Conservation (phyloP, 371 early-diverging fungal species). For the Rhizopus microsporus region DNA sequence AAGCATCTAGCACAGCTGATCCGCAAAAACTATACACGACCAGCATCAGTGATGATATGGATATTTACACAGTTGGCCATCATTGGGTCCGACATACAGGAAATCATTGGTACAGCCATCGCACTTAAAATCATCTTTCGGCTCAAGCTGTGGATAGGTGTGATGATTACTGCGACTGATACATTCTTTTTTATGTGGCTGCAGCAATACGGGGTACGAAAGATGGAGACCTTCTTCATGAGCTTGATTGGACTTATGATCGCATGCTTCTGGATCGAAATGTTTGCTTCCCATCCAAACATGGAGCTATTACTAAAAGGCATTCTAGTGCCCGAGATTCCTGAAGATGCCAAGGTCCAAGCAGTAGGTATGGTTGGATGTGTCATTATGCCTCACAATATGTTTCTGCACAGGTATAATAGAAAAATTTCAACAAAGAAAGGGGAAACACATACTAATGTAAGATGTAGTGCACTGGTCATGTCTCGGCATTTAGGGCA, state of each 20-base stretch:
- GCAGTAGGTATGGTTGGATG: conserved; percentile 74
- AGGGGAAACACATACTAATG: neutral
- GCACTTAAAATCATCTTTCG: conserved; percentile 67
- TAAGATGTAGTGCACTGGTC: conserved; percentile 54
- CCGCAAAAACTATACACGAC: conserved; percentile 48
- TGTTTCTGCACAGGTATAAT: conserved; percentile 65
- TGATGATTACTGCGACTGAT: conserved; percentile 70
- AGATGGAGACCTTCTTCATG: conserved; percentile 68
- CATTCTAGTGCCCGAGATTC: conserved; percentile 60
- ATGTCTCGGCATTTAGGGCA: conserved; percentile 59
- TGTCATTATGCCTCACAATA: conserved; percentile 79
- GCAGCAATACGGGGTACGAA: conserved; percentile 66
- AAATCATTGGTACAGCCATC: conserved; percentile 78
- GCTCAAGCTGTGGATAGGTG: conserved; percentile 65
- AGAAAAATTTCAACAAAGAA: neutral
- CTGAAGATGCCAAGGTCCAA: conserved; percentile 58
- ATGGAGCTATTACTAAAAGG: conserved; percentile 58
- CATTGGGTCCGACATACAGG: conserved; percentile 75
- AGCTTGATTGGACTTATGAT: conserved; percentile 65
- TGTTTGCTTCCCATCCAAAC: conserved; percentile 61
- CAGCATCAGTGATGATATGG: conserved; percentile 53
- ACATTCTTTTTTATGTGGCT: conserved; percentile 67
- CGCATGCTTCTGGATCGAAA: conserved; percentile 69
- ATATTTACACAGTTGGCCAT: conserved; percentile 73
- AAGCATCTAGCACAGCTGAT: conserved; percentile 67